Conservation (phyloP, 78 protist species). For the Isochrysis galbana region DNA sequence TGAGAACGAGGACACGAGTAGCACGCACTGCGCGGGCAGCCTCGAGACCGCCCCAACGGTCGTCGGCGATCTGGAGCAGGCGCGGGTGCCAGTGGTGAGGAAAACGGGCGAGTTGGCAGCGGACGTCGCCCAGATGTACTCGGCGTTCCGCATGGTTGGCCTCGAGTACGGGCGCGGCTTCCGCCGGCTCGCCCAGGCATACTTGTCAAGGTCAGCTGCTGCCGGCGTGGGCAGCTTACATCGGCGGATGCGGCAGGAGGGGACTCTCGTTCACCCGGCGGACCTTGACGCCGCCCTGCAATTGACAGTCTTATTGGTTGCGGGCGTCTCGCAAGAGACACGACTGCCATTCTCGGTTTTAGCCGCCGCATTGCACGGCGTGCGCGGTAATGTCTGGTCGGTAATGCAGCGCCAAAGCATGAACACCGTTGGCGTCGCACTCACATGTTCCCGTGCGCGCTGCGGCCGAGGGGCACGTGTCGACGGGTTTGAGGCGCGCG, state of each 20-base stretch:
- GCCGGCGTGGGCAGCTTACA: neutral
- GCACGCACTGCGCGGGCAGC: neutral
- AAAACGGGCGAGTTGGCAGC: neutral
- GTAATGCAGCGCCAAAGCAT: neutral
- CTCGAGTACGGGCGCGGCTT: neutral
- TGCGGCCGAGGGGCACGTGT: neutral
- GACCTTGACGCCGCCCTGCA: neutral
- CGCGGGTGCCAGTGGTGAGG: neutral
- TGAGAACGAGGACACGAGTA: neutral
- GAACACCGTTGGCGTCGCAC: neutral
- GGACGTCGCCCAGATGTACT: neutral
- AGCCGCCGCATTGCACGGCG: neutral
- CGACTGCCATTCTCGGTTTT: neutral
- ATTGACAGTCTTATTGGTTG: neutral
- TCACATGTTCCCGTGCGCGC: neutral
- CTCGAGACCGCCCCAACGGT: neutral
- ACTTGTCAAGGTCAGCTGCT: neutral
- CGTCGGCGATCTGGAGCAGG: neutral
- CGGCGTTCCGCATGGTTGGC: neutral
- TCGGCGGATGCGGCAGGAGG: neutral
- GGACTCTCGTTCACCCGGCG: neutral
- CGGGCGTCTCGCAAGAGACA: neutral
- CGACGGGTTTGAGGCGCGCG: neutral
- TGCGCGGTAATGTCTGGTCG: neutral
- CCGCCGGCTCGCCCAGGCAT: neutral